Evolutionary conservation across 768 basidiomycete genomes (phyloP).

Genomic region (Hirschioporus abietinus): DNA sequence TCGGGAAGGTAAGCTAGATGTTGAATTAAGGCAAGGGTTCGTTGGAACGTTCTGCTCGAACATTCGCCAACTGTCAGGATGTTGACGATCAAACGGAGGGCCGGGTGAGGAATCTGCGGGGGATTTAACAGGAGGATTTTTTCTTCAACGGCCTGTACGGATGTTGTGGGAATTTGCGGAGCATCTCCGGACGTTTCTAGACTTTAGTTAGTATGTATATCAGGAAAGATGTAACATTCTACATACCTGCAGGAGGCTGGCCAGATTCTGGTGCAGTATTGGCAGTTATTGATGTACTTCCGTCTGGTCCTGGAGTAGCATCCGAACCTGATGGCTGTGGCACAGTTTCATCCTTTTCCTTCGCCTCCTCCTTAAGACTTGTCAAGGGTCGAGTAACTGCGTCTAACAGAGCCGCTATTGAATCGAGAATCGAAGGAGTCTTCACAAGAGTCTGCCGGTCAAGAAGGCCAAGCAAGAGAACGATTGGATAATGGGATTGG

Average conservation of each 20-base stretch:
- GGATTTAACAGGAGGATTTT: constrained; percentile 59
- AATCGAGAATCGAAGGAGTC: constrained; percentile 89
- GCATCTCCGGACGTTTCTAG: constrained; percentile 12
- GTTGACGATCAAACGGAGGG: constrained; percentile 91
- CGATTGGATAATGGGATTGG: constrained; percentile 87
- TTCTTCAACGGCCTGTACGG: constrained; percentile 26
- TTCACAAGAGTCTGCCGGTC: constrained; percentile 83
- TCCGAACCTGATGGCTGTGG: constrained; percentile 6
- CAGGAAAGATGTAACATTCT: constrained; percentile 2
- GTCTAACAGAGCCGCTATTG: constrained; percentile 81
- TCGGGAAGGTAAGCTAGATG: constrained; percentile 86
- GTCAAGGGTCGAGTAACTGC: constrained; percentile 82
- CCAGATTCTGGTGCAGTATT: constrained; percentile 12
- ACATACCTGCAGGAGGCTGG: constrained; percentile 4
- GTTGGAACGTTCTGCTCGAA: constrained; percentile 92
- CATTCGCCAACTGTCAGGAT: constrained; percentile 98
- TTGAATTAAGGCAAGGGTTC: constrained; percentile 87
- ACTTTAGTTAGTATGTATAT: constrained; percentile 8
- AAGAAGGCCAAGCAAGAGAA: constrained; percentile 79
- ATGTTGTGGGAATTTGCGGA: not conserved
- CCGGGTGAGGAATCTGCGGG: constrained; percentile 79
- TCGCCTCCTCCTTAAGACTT: constrained; percentile 49
- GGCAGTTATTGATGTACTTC: constrained; percentile 16
- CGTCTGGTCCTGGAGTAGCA: constrained; percentile 15
- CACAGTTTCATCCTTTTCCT: constrained; percentile 22